These are phyloP conservation scores for Epicoccum sorghinum DNA, from an alignment of 2,329 filamentous ascomycete species.

Conservation along the genomic window DNA sequence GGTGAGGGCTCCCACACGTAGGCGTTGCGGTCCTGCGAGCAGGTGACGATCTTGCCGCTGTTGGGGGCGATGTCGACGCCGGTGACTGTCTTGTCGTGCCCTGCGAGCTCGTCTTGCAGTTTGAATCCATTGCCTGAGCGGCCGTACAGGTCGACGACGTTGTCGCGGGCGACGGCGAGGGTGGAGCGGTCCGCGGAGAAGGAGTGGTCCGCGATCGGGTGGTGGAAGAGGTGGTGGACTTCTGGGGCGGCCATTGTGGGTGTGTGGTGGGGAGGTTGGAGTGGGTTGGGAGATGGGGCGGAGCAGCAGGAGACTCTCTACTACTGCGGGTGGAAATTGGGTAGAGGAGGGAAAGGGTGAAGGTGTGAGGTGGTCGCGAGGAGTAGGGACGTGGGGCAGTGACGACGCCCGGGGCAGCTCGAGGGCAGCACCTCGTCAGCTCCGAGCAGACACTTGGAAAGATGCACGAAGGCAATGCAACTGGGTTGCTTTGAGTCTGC, in stretches of 20 bases:
- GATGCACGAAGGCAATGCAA: too few relatives aligned
- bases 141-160: slow-evolving; percentile 85
- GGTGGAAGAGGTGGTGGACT: slow-evolving; percentile 96
- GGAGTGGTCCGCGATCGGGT: slow-evolving; percentile 95
- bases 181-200: slow-evolving; percentile 92
- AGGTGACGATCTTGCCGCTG: slow-evolving; percentile 93
- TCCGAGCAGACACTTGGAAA: too few relatives aligned
- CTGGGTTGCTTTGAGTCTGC: too few relatives aligned
- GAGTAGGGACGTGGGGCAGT: too few relatives aligned
- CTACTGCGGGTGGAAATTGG: slow-evolving; percentile 55
- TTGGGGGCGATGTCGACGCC: slow-evolving; percentile 93
- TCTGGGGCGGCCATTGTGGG: slow-evolving; percentile 79
- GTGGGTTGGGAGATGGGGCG: neutral
- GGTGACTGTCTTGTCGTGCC: slow-evolving; percentile 96
- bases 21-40: slow-evolving; percentile 97
- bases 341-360: neutral
- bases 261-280: neutral
- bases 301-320: slow-evolving; percentile 96
- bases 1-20: slow-evolving; percentile 97
- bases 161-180: slow-evolving; percentile 89
- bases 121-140: slow-evolving; percentile 75
- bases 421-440: too few relatives aligned
- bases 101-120: slow-evolving; percentile 90
- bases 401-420: too few relatives aligned
- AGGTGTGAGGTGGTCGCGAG: neutral